These are phyloP conservation scores for Magnaporthales sp. DNA, from an alignment of 2,329 filamentous ascomycete genomes.

Conservation along the genomic window DNA sequence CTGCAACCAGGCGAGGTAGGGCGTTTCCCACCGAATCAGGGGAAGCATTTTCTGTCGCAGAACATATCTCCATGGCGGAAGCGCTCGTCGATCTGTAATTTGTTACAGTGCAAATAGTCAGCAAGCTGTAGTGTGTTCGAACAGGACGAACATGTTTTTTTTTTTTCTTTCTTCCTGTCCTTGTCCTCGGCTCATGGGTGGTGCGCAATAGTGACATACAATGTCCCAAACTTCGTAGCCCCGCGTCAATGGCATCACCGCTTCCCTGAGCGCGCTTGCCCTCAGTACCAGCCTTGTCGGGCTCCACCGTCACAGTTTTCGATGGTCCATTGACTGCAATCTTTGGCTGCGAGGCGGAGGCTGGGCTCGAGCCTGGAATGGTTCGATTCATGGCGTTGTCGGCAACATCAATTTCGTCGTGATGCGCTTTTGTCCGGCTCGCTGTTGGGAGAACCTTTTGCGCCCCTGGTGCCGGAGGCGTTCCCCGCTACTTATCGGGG, in stretches of 20 bases:
- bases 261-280: background rate
- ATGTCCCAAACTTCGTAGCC: constrained; percentile 71
- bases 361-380: constrained; percentile 18
- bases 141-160: background rate
- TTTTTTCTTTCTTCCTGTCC: no score
- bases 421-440: background rate
- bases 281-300: background rate
- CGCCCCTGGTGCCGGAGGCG: background rate
- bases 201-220: constrained; percentile 38
- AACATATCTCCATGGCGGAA: constrained; percentile 82
- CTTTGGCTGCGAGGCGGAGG: constrained; percentile 10
- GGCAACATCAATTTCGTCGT: constrained; percentile 7
- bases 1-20: constrained; percentile 84
- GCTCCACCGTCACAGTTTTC: constrained; percentile 9
- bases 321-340: constrained; percentile 21
- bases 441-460: background rate
- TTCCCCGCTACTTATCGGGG: background rate
- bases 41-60: constrained; percentile 77
- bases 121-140: background rate
- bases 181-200: background rate
- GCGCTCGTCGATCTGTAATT: constrained; percentile 64
- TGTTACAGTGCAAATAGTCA: constrained; percentile 7
- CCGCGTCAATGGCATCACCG: constrained; percentile 51
- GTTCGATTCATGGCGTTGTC: constrained; percentile 17
- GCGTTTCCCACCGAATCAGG: constrained; percentile 88